These are phyloP conservation scores for Nothopassalora personata DNA, from an alignment of 2,329 filamentous ascomycete species.

Conservation along the genomic window DNA sequence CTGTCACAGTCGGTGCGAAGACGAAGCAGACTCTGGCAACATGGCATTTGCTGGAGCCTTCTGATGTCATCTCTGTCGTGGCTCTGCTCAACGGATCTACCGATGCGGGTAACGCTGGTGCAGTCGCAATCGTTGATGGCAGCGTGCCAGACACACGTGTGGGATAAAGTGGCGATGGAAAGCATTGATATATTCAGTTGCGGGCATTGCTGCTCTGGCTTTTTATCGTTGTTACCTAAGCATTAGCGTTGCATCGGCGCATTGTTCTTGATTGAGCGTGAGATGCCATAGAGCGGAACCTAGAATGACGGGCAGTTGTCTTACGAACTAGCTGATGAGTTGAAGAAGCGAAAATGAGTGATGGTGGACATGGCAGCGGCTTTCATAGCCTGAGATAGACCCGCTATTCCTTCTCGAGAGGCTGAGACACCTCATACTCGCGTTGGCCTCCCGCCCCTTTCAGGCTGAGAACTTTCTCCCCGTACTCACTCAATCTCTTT, in stretches of 20 bases:
- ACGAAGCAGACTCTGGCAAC: slow-evolving; percentile 86
- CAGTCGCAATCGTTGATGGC: slow-evolving; percentile 28
- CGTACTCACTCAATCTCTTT: slow-evolving; percentile 23
- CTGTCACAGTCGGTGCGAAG: slow-evolving; percentile 84
- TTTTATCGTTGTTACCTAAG: neutral
- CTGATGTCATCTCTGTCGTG: slow-evolving; percentile 64
- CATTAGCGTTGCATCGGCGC: slow-evolving; percentile 7
- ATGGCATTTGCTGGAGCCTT: slow-evolving; percentile 84
- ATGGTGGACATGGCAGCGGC: neutral
- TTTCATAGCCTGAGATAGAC: too few relatives aligned
- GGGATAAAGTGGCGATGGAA: neutral
- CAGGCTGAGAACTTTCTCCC: slow-evolving; percentile 17
- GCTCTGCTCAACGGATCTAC: slow-evolving; percentile 31
- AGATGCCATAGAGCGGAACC: neutral
- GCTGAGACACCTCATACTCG: too few relatives aligned
- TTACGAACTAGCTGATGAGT: neutral
- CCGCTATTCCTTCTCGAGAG: neutral
- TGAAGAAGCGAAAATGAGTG: neutral
- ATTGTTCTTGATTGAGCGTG: neutral
- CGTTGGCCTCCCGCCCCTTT: neutral
- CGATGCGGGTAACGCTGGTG: slow-evolving; percentile 28
- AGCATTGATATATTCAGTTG: neutral
- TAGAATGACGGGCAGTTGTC: neutral
- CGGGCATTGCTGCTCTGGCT: neutral
- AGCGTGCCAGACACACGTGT: slow-evolving; percentile 19